phyloP scores from a whole-genome alignment of 768 basidiomycete species.

The Naematelia encephala region DNA sequence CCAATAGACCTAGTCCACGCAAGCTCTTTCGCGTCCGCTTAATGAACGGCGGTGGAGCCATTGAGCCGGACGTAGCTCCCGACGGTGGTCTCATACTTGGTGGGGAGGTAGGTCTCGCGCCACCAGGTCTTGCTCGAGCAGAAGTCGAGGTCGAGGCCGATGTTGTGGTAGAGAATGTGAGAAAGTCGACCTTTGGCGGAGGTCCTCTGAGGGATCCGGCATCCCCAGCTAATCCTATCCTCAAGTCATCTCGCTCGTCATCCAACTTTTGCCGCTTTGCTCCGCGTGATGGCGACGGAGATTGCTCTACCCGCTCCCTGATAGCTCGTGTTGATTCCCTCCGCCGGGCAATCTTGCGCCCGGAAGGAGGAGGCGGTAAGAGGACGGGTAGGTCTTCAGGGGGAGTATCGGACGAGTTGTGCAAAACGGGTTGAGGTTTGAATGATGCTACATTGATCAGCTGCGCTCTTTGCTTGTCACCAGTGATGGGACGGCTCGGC shows the following conservation, averaged over 20 bases:
- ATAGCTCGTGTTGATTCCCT: conserved; percentile 37
- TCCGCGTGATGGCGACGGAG: conserved; percentile 14
- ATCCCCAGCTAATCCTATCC: not conserved
- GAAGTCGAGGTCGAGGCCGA: conserved; percentile 1
- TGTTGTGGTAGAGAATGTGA: conserved; percentile 10
- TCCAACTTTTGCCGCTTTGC: conserved; percentile 13
- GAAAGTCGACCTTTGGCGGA: conserved; percentile 15
- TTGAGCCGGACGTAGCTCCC: not conserved
- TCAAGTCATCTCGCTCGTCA: conserved; percentile 15
- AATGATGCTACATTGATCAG: conserved; percentile 17
- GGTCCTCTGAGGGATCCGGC: not conserved
- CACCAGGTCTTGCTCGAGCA: conserved; percentile 12
- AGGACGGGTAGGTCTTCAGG: conserved; percentile 33
- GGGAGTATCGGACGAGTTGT: conserved; percentile 29
- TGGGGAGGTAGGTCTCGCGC: conserved; percentile 29
- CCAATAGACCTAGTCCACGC: conserved; percentile 14
- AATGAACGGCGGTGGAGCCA: conserved; percentile 32
- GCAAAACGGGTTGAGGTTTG: conserved; percentile 32
- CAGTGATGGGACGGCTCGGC: not conserved
- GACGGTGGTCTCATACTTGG: conserved; percentile 7
- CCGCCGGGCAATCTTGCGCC: conserved; percentile 39
- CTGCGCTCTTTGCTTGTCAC: not conserved
- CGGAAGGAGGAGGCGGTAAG: conserved; percentile 43
- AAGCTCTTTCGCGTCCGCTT: conserved; percentile 33
- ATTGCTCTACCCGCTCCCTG: conserved; percentile 21